Percentiles rank a stretch among this genome's conserved stretches.
phyloP scores from a whole-genome alignment of 192 early-diverging fungal species.

The Coemansia sp. region DNA sequence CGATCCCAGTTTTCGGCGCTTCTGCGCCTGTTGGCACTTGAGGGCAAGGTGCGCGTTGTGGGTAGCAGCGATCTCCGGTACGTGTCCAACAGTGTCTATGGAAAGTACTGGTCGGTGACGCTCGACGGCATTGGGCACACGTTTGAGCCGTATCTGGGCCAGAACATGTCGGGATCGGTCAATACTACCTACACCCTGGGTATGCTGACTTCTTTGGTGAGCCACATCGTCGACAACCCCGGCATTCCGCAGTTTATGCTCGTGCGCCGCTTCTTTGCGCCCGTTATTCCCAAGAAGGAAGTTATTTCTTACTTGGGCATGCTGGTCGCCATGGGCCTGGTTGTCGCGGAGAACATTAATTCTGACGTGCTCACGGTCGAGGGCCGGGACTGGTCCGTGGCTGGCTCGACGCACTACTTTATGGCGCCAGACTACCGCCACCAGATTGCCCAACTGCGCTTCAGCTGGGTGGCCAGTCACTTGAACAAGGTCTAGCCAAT shows the following conservation, averaged over 20 bases:
- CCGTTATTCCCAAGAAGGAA: conserved; percentile 27
- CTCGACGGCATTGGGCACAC: conserved; percentile 1
- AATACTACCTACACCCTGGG: conserved; percentile 17
- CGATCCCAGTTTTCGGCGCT: background rate
- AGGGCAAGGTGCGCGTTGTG: conserved; percentile 9
- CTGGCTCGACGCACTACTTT: conserved; percentile 22
- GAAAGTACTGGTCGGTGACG: conserved; percentile 19
- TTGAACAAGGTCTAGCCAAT: conserved; percentile 1
- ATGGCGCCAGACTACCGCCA: conserved; percentile 13
- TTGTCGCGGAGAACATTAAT: conserved; percentile 13
- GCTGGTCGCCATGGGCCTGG: conserved; percentile 20
- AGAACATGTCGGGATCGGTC: conserved; percentile 26
- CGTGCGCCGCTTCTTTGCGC: conserved; percentile 39
- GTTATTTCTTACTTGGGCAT: conserved; percentile 21
- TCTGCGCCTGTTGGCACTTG: conserved; percentile 6
- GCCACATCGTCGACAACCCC: conserved; percentile 31
- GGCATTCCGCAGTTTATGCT: conserved; percentile 33
- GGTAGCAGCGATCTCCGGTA: conserved; percentile 42
- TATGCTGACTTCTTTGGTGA: conserved; percentile 21
- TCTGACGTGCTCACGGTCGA: background rate
- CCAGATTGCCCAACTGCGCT: background rate
- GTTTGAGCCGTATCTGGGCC: conserved; percentile 30
- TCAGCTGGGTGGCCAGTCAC: background rate
- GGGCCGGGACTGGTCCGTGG: background rate
- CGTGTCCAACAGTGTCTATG: conserved; percentile 22